Conservation (phyloP, 192 early-diverging fungal genomes). For the Podochytrium sp. region DNA sequence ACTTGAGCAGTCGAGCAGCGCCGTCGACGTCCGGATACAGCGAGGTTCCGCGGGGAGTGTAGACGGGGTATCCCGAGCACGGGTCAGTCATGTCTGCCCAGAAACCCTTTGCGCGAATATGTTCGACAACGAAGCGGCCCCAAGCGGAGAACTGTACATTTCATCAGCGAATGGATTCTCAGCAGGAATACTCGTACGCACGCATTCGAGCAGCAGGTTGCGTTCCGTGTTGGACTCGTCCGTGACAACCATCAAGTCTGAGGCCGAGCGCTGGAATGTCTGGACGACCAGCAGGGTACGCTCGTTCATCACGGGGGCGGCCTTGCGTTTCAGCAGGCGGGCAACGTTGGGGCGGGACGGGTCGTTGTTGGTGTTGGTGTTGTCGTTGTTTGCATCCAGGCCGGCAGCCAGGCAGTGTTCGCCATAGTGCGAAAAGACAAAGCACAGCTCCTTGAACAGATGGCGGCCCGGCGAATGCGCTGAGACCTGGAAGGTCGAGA, state of each 20-base stretch:
- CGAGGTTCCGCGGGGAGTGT: slow-evolving; percentile 69
- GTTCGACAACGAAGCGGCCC: slow-evolving; percentile 61
- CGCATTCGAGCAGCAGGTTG: slow-evolving; percentile 75
- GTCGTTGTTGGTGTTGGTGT: neutral
- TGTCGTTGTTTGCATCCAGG: neutral
- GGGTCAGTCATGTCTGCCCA: slow-evolving; percentile 95
- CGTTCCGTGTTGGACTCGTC: slow-evolving; percentile 76
- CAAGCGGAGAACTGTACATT: slow-evolving; percentile 69
- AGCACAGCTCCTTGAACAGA: slow-evolving; percentile 63
- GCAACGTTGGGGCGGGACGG: neutral
- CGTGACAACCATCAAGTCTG: slow-evolving; percentile 80
- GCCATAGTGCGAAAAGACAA: slow-evolving; percentile 66
- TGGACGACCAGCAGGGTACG: slow-evolving; percentile 75
- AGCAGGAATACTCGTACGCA: slow-evolving; percentile 44
- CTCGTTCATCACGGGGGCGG: slow-evolving; percentile 21
- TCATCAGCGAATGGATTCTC: neutral
- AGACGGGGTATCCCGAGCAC: slow-evolving; percentile 81
- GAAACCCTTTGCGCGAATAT: slow-evolving; percentile 60
- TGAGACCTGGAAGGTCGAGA: slow-evolving; percentile 14
- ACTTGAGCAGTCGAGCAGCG: slow-evolving; percentile 73
- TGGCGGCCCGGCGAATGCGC: slow-evolving; percentile 43
- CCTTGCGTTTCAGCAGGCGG: neutral
- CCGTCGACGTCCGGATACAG: slow-evolving; percentile 92
- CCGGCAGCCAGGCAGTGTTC: neutral
- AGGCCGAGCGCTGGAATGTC: slow-evolving; percentile 72